Conservation (phyloP, 495 filamentous ascomycete genomes). For the Podospora bellae-mahoneyi region DNA sequence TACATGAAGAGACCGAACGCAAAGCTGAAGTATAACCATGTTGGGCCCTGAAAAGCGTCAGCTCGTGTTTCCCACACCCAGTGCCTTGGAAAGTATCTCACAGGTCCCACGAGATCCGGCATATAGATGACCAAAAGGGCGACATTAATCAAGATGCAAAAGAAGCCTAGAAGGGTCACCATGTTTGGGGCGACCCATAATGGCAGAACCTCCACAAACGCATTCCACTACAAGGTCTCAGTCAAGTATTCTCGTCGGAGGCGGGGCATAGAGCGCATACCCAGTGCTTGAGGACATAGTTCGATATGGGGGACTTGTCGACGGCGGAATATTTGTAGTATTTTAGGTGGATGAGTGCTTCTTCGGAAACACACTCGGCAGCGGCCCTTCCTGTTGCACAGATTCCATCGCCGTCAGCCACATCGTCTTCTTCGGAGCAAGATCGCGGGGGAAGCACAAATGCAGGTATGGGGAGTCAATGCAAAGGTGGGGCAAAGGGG, state of each 20-base stretch:
- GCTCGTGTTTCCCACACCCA: not conserved
- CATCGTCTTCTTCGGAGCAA: not conserved
- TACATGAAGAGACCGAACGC: slow-evolving; percentile 96
- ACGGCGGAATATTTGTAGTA: slow-evolving; percentile 95
- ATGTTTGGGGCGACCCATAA: slow-evolving; percentile 97
- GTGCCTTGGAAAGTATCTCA: slow-evolving; percentile 40
- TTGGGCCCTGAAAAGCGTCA: slow-evolving; percentile 57
- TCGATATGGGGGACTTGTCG: slow-evolving; percentile 92
- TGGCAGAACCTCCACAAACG: slow-evolving; percentile 85
- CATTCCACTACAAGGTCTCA: slow-evolving; percentile 75
- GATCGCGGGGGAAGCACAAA: not conserved
- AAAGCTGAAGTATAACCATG: slow-evolving; percentile 94
- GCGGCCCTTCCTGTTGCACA: slow-evolving; percentile 43
- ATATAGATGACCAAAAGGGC: slow-evolving; percentile 73
- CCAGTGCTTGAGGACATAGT: slow-evolving; percentile 91
- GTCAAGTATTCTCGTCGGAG: slow-evolving; percentile 1
- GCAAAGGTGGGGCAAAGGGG: slow-evolving; percentile 18
- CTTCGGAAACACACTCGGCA: slow-evolving; percentile 57
- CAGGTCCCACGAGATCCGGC: slow-evolving; percentile 89
- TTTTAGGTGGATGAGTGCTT: slow-evolving; percentile 75
- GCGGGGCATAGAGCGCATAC: slow-evolving; percentile 51
- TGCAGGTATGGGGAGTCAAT: slow-evolving; percentile 10
- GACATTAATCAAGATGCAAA: slow-evolving; percentile 87
- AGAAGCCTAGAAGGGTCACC: slow-evolving; percentile 93
- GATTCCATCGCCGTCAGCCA: slow-evolving; percentile 9